A percentile compares a stretch with the other conserved stretches of the same genome.
Evolutionary conservation across 768 basidiomycete genomes (phyloP).

Genomic region (Lactarius pseudohatsudake): DNA sequence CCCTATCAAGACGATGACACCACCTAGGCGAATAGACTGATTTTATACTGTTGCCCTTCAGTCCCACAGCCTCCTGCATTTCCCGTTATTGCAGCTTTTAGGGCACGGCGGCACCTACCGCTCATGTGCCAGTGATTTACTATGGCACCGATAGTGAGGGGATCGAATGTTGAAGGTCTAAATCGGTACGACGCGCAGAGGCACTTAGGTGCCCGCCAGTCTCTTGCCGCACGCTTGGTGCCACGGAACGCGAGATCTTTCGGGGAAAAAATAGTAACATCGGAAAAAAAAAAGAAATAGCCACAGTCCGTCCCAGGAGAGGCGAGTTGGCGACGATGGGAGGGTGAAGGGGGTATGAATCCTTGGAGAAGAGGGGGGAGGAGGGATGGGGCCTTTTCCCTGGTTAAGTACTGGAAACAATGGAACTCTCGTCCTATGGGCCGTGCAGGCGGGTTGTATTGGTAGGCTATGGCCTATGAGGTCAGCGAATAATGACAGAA

Average conservation of each 20-base stretch:
- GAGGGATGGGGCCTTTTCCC: background rate
- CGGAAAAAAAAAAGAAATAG: background rate
- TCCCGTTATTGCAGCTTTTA: background rate
- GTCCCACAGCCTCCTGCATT: background rate
- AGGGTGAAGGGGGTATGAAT: background rate
- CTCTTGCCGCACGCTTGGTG: background rate
- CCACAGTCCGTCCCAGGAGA: background rate
- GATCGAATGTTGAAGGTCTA: background rate
- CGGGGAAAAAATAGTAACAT: background rate
- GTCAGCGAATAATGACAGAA: background rate
- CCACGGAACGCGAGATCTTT: background rate
- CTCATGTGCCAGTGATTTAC: background rate
- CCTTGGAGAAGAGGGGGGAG: background rate
- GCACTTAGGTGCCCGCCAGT: background rate
- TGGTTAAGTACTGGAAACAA: background rate
- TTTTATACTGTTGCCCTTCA: background rate
- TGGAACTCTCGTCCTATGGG: background rate
- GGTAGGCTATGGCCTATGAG: background rate
- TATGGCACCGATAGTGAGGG: background rate
- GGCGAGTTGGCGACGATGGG: background rate
- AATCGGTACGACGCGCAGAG: background rate
- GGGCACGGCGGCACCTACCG: background rate
- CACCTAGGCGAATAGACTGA: background rate
- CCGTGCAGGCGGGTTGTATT: background rate
- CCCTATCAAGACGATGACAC: background rate